These are phyloP conservation scores for Rossbeevera mucosa DNA, from an alignment of 768 basidiomycete genomes.

Conservation along the genomic window DNA sequence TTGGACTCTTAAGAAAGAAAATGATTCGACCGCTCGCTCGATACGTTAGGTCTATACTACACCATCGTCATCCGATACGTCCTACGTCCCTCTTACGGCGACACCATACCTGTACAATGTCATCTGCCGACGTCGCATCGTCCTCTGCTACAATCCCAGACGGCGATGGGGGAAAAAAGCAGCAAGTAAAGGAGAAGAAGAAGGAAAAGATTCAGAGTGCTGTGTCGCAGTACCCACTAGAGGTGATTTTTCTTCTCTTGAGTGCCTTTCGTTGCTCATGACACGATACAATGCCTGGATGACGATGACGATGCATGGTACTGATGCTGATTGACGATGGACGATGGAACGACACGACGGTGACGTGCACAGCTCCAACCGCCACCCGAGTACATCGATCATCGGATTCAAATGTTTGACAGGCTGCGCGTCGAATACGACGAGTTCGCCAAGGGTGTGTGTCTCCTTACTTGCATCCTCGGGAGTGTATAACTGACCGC, in stretches of 20 bases:
- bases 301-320: neutral
- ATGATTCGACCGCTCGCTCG: conserved; percentile 36
- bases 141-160: conserved; percentile 46
- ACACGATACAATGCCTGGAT: neutral
- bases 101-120: conserved; percentile 37
- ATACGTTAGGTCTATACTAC: conserved; percentile 18
- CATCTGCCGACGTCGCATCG: conserved; percentile 46
- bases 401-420: conserved; percentile 87
- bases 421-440: conserved; percentile 81
- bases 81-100: conserved; percentile 4
- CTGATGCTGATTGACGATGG: neutral
- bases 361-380: conserved; percentile 64
- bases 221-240: conserved; percentile 52
- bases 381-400: conserved; percentile 80
- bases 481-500: neutral
- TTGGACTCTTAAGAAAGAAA: too few relatives aligned
- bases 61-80: conserved; percentile 8
- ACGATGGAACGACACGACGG: too few relatives aligned
- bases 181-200: conserved; percentile 43
- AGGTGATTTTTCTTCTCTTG: conserved; percentile 38
- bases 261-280: neutral
- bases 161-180: conserved; percentile 33
- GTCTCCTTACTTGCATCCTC: too few relatives aligned
- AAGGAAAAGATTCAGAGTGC: conserved; percentile 32
- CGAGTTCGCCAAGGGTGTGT: conserved; percentile 67